phyloP scores from a whole-genome alignment of 225 moss, liverwort and hornwort species.

The Ulota crispa region DNA sequence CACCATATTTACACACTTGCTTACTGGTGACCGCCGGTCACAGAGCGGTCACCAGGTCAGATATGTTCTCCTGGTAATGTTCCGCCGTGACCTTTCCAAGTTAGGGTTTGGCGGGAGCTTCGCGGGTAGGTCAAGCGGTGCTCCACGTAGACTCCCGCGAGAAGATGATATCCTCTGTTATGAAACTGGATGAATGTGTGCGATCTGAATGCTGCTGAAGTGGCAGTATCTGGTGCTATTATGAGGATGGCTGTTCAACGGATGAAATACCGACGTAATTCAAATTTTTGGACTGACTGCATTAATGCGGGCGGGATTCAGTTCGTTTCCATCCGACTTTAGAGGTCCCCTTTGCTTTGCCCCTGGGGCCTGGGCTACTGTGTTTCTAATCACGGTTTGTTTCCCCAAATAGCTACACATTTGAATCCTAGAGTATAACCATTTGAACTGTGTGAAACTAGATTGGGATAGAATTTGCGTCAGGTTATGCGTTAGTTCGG shows the following conservation, averaged over 20 bases:
- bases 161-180: too few species aligned
- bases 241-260: not conserved
- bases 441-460: too few species aligned
- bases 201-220: not conserved
- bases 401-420: too few species aligned
- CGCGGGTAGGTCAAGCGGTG: constrained; percentile 27
- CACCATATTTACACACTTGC: not conserved
- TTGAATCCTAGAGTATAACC: too few species aligned
- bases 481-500: not conserved
- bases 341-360: not conserved
- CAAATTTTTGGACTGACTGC: constrained; percentile 8
- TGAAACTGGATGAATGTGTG: not conserved
- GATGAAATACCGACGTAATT: constrained; percentile 22
- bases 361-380: too few species aligned
- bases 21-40: not conserved
- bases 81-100: constrained; percentile 17
- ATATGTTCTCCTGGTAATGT: not conserved
- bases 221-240: not conserved
- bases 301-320: constrained; percentile 19
- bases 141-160: constrained; percentile 26
- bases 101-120: constrained; percentile 57
- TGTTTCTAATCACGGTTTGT: too few species aligned
- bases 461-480: not conserved
- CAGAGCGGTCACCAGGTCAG: not conserved
- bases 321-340: not conserved